A percentile compares a stretch with the other conserved stretches of the same genome.
These are phyloP conservation scores for Nicotiana attenuata DNA, from an alignment of 257 asterid species.

Conservation along the genomic window DNA sequence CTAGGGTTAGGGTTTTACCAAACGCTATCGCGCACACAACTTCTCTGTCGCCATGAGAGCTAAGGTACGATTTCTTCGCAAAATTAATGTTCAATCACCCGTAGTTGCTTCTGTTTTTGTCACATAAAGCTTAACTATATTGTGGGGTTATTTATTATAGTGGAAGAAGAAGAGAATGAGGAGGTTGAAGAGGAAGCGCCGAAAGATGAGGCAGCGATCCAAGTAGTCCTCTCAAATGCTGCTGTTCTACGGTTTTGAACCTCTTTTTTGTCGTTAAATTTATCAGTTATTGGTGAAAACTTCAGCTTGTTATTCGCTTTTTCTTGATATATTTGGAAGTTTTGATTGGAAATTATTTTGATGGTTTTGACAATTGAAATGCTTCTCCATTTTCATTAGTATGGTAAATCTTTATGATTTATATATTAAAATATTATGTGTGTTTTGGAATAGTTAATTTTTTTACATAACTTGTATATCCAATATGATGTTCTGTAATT, in stretches of 20 bases:
- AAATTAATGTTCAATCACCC: background rate
- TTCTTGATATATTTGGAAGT: background rate
- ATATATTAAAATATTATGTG: no score
- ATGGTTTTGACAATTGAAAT: background rate
- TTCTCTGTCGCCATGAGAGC: background rate
- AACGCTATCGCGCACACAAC: background rate
- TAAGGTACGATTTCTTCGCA: background rate
- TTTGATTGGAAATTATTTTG: background rate
- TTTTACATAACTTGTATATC: background rate
- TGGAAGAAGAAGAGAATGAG: slow-evolving; percentile 7
- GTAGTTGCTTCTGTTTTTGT: background rate
- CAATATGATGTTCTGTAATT: background rate
- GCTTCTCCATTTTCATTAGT: background rate
- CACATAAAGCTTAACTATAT: background rate
- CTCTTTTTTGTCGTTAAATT: background rate
- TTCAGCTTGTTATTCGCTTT: background rate
- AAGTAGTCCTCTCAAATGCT: background rate
- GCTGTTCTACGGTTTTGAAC: background rate
- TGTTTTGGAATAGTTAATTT: background rate
- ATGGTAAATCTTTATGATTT: background rate
- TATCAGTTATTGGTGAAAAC: background rate
- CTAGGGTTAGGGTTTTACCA: background rate
- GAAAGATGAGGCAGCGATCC: background rate
- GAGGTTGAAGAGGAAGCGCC: slow-evolving; percentile 2
- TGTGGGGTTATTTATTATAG: background rate